Evolutionary conservation across 306 rosid genomes (phyloP).

Genomic region (Dryas alaskensis): DNA sequence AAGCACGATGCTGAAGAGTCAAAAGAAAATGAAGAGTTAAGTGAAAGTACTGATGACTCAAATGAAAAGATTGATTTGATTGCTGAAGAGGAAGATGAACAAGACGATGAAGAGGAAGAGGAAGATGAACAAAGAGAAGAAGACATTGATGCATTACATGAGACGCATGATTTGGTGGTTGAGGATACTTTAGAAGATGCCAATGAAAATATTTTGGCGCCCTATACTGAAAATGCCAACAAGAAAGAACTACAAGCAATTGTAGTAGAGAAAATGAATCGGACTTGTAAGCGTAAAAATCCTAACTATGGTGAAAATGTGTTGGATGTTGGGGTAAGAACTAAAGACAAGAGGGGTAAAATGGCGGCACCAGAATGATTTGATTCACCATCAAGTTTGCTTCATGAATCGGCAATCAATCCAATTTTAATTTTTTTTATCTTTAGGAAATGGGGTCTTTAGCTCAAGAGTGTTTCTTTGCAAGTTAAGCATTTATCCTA

Average conservation of each 20-base stretch:
- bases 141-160: not conserved
- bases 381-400: not conserved
- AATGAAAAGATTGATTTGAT: too few species aligned
- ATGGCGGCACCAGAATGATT: not conserved
- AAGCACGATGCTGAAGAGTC: slow-evolving; percentile 37
- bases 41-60: slow-evolving; percentile 28
- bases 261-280: not conserved
- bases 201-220: not conserved
- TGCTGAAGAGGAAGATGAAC: slow-evolving; percentile 1
- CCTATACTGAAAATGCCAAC: not conserved
- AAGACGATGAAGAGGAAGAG: not conserved
- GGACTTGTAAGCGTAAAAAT: slow-evolving; percentile 4
- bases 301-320: not conserved
- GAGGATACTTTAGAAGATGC: not conserved
- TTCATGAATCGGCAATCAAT: not conserved
- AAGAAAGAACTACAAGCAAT: not conserved
- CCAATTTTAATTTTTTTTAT: not conserved
- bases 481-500: not conserved
- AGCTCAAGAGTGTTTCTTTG: not conserved
- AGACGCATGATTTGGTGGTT: not conserved
- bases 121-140: not conserved
- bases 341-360: slow-evolving; percentile 13
- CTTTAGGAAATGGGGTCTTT: not conserved
- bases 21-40: not conserved
- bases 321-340: not conserved